These are phyloP conservation scores for Quercus lobata DNA, from an alignment of 331 rosid species.

Conservation along the genomic window DNA sequence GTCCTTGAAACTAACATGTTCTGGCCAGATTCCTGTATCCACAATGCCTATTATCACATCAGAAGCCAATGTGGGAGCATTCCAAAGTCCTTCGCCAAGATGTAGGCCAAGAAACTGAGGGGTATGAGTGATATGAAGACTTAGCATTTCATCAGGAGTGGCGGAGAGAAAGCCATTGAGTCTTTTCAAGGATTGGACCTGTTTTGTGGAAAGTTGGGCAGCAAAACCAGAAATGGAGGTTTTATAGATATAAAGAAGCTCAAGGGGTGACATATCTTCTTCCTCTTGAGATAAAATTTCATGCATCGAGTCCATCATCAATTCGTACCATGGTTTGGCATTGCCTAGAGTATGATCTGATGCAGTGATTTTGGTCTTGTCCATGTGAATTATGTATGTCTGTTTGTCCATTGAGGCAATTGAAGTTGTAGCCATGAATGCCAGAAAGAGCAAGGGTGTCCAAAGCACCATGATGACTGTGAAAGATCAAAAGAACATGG, in stretches of 20 bases:
- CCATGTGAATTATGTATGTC: slow-evolving; percentile 68
- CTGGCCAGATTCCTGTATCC: slow-evolving; percentile 88
- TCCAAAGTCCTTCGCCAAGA: slow-evolving; percentile 44
- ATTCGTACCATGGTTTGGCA: slow-evolving; percentile 39
- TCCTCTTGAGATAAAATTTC: slow-evolving; percentile 27
- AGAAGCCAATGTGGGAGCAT: slow-evolving; percentile 41
- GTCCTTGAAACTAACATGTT: slow-evolving; percentile 59
- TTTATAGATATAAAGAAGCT: slow-evolving; percentile 51
- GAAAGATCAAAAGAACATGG: not conserved
- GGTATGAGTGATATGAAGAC: slow-evolving; percentile 58
- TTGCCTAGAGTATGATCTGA: slow-evolving; percentile 29
- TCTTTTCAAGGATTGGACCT: slow-evolving; percentile 39
- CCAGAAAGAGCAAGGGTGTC: slow-evolving; percentile 28
- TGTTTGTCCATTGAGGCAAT: slow-evolving; percentile 29
- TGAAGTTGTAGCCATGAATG: slow-evolving; percentile 38
- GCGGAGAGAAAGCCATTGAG: slow-evolving; percentile 51
- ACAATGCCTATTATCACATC: slow-evolving; percentile 64
- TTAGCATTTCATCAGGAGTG: slow-evolving; percentile 44
- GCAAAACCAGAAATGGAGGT: slow-evolving; percentile 67
- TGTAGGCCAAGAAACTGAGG: slow-evolving; percentile 65
- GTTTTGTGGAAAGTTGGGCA: slow-evolving; percentile 41
- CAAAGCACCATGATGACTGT: slow-evolving; percentile 43
- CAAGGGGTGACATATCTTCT: slow-evolving; percentile 18
- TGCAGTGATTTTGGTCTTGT: slow-evolving; percentile 41
- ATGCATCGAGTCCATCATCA: slow-evolving; percentile 43